phyloP scores from a whole-genome alignment of 2,329 filamentous ascomycete species.

The Reticulascus tulasneorum region DNA sequence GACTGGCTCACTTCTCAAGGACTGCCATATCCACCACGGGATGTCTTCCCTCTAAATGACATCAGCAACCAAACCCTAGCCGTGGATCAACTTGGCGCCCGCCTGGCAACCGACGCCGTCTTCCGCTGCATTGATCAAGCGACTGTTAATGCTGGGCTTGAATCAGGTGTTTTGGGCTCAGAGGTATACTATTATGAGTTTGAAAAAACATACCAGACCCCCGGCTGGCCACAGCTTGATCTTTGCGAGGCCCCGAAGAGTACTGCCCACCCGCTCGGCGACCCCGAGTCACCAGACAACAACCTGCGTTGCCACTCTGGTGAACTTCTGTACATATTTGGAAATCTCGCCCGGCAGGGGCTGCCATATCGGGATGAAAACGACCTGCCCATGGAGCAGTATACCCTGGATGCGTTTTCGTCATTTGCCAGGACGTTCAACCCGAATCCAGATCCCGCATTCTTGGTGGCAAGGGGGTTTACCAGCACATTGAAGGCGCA shows the following conservation, averaged over 20 bases:
- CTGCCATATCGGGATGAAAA: conserved; percentile 34
- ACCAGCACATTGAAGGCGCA: conserved; percentile 26
- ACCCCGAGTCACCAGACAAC: conserved; percentile 28
- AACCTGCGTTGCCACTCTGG: conserved; percentile 47
- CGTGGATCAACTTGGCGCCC: conserved; percentile 51
- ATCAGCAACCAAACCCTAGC: conserved; percentile 46
- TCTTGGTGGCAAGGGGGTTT: conserved; percentile 22
- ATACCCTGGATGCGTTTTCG: conserved; percentile 37
- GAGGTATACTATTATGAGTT: conserved; percentile 57
- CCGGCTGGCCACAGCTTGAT: conserved; percentile 49
- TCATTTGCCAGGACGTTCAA: conserved; percentile 38
- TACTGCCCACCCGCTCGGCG: conserved; percentile 32
- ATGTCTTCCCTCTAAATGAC: conserved; percentile 46
- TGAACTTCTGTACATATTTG: conserved; percentile 40
- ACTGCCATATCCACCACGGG: conserved; percentile 25
- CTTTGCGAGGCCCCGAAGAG: conserved; percentile 35
- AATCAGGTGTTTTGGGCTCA: conserved; percentile 37
- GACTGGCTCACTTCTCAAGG: conserved; percentile 29
- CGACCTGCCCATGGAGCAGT: conserved; percentile 11
- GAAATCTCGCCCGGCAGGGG: conserved; percentile 28
- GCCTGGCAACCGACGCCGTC: conserved; percentile 53
- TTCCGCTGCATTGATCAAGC: conserved; percentile 59
- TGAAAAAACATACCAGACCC: conserved; percentile 50
- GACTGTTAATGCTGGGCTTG: conserved; percentile 47
- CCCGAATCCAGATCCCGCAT: conserved; percentile 38